phyloP scores from a whole-genome alignment of 257 asterid genomes.

The Nicotiana tomentosiformis region DNA sequence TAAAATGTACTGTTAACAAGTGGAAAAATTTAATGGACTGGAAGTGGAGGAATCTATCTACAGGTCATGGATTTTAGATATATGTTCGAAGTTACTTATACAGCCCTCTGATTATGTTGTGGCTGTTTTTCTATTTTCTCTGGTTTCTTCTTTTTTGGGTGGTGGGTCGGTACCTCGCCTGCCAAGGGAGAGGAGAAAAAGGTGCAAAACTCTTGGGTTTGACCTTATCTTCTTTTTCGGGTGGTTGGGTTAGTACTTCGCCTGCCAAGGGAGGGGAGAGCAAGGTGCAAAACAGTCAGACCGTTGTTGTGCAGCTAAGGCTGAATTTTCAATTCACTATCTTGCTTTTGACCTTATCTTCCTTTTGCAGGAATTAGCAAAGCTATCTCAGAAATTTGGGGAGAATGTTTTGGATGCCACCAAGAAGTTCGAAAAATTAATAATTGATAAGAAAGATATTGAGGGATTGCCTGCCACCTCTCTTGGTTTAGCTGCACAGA shows the following conservation, averaged over 20 bases:
- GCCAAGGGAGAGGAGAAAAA: too few relatives aligned
- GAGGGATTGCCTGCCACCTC: slow-evolving; percentile 87
- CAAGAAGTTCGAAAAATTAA: slow-evolving; percentile 84
- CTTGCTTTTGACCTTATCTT: slow-evolving; percentile 7
- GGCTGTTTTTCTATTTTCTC: neutral
- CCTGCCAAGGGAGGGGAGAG: too few relatives aligned
- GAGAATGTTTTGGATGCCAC: slow-evolving; percentile 96
- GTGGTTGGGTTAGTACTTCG: too few relatives aligned
- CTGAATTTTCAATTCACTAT: neutral
- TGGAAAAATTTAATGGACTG: neutral
- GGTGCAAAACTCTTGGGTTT: too few relatives aligned
- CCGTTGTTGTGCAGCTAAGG: neutral
- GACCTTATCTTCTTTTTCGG: too few relatives aligned
- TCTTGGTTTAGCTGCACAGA: slow-evolving; percentile 96
- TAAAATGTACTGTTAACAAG: neutral
- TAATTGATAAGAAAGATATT: slow-evolving; percentile 78
- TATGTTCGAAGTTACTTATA: neutral
- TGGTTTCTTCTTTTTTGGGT: neutral
- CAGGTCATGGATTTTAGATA: neutral
- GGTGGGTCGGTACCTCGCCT: too few relatives aligned
- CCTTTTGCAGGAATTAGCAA: slow-evolving; percentile 68
- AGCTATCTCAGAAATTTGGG: slow-evolving; percentile 77
- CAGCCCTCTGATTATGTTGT: slow-evolving; percentile 4
- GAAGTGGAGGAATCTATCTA: neutral
- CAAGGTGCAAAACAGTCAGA: neutral